A percentile compares a stretch with the other conserved stretches of the same genome.
Evolutionary conservation across 2,329 filamentous ascomycete genomes (phyloP).

Genomic region (Stachybotrys echinatus): DNA sequence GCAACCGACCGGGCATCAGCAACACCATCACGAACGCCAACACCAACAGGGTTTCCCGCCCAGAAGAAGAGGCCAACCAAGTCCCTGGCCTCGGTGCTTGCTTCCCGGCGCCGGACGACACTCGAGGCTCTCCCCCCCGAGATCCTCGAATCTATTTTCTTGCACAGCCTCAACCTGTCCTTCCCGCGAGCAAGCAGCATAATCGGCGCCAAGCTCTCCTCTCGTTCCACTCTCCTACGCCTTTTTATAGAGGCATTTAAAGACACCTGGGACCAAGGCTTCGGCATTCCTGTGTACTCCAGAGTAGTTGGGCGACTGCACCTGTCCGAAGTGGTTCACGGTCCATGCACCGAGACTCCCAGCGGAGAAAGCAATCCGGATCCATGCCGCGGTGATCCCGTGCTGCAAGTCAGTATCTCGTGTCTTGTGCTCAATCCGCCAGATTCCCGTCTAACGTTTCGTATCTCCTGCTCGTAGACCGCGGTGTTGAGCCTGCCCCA

Average conservation of each 20-base stretch:
- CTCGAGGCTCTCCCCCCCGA: conserved; percentile 42
- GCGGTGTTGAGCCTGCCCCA: conserved; percentile 36
- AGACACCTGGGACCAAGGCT: conserved; percentile 32
- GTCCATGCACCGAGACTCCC: background rate
- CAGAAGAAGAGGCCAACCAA: conserved; percentile 18
- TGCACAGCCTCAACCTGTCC: conserved; percentile 42
- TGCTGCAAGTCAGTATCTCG: background rate
- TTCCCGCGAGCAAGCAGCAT: conserved; percentile 38
- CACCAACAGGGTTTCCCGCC: conserved; percentile 2
- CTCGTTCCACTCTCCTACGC: conserved; percentile 27
- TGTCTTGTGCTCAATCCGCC: background rate
- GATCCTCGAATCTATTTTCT: conserved; percentile 47
- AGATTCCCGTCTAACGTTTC: background rate
- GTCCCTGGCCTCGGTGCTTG: conserved; percentile 22
- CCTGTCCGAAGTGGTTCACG: background rate
- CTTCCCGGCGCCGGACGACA: conserved; percentile 16
- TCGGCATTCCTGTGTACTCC: conserved; percentile 21
- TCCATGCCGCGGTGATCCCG: conserved; percentile 30
- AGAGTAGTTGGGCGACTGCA: too few species aligned
- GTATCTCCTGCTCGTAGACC: background rate
- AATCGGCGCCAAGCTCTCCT: conserved; percentile 42
- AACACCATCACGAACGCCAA: conserved; percentile 1
- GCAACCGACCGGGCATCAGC: conserved; percentile 7
- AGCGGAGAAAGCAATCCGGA: background rate
- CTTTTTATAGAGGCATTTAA: conserved; percentile 30